Percentiles rank a stretch among this genome's conserved stretches.
These are phyloP conservation scores for Venturia pyrina DNA, from an alignment of 2,329 filamentous ascomycete species.

Conservation along the genomic window DNA sequence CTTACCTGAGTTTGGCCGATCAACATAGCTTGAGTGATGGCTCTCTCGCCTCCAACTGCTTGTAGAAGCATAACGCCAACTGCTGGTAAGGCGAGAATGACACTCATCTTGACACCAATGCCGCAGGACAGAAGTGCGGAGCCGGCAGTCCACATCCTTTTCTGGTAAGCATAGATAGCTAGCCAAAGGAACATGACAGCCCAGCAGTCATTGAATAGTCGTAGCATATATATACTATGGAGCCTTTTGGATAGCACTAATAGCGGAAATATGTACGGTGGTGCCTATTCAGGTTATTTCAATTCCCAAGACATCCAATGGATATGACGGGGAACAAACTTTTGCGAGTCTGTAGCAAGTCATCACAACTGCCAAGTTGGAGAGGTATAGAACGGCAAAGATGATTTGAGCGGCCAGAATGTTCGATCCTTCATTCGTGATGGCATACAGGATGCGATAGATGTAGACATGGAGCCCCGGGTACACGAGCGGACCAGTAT, in stretches of 20 bases:
- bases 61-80: slow-evolving; percentile 68
- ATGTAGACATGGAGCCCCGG: slow-evolving; percentile 89
- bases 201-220: slow-evolving; percentile 94
- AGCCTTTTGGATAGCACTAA: slow-evolving; percentile 83
- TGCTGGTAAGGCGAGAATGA: slow-evolving; percentile 73
- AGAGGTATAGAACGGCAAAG: slow-evolving; percentile 72
- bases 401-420: slow-evolving; percentile 74
- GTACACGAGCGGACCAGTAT: slow-evolving; percentile 89
- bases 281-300: slow-evolving; percentile 42
- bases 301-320: no score
- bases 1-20: slow-evolving; percentile 70
- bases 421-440: slow-evolving; percentile 67
- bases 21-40: slow-evolving; percentile 58
- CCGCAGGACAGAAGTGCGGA: slow-evolving; percentile 66
- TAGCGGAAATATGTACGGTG: slow-evolving; percentile 78
- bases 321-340: slow-evolving; percentile 30
- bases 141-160: slow-evolving; percentile 61
- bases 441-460: slow-evolving; percentile 66
- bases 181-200: slow-evolving; percentile 75
- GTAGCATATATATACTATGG: slow-evolving; percentile 85
- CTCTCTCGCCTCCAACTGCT: slow-evolving; percentile 54
- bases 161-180: slow-evolving; percentile 70
- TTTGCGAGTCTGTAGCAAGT: slow-evolving; percentile 67
- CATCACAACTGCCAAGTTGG: slow-evolving; percentile 66
- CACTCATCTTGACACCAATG: slow-evolving; percentile 89